These are phyloP conservation scores for Artemisia annua DNA, from an alignment of 129 eudicot genomes.

Conservation along the genomic window DNA sequence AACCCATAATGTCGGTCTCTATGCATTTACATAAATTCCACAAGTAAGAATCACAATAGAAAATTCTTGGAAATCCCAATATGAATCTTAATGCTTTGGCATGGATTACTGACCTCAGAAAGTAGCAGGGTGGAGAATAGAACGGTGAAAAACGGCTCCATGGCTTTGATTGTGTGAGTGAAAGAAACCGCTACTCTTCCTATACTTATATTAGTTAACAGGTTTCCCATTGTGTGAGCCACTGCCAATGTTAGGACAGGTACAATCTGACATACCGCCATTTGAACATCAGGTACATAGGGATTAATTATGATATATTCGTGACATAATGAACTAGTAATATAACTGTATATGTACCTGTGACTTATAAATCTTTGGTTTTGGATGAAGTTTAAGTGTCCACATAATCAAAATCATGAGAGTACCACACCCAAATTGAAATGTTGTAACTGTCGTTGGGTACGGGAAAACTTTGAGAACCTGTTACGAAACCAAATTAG, in stretches of 20 bases:
- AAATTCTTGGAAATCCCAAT: background rate
- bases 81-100: background rate
- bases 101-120: constrained; percentile 55
- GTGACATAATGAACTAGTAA: background rate
- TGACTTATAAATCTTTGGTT: constrained; percentile 64
- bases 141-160: constrained; percentile 98
- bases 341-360: constrained; percentile 45
- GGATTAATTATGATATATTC: background rate
- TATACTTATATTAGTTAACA: constrained; percentile 80
- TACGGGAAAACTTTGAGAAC: constrained; percentile 78
- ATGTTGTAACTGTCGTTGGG: constrained; percentile 78
- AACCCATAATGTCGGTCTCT: constrained; percentile 81
- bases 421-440: constrained; percentile 90
- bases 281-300: background rate
- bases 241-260: constrained; percentile 58
- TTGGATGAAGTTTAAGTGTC: constrained; percentile 71
- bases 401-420: constrained; percentile 67
- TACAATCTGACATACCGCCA: constrained; percentile 45
- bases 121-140: constrained; percentile 64
- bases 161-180: constrained; percentile 96
- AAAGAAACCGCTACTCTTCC: constrained; percentile 93
- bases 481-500: constrained; percentile 31
- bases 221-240: constrained; percentile 83
- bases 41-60: constrained; percentile 6
- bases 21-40: constrained; percentile 19